Evolutionary conservation across 768 basidiomycete genomes (phyloP), one percentile per base, ranked within the genome.

Genomic region (Amanita inopinata): DNA sequence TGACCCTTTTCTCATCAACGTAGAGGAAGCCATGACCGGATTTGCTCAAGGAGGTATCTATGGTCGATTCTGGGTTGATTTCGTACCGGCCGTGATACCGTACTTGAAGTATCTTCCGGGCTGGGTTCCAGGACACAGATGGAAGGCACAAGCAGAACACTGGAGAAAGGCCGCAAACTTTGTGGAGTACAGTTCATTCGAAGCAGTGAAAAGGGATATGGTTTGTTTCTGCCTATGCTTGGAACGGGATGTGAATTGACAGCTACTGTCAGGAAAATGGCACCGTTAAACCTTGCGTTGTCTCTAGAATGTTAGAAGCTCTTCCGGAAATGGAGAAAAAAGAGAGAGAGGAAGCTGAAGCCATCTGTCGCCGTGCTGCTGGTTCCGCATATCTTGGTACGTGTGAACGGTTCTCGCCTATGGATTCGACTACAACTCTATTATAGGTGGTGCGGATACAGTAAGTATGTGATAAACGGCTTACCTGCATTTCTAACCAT

Each of bases 101-200:
- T 34, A 27, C 43, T 33, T 57, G 15, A 51, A 52, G 41, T 52
- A 52, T 30, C 28, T 55, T 12, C 56, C 56, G 5, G 35, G 40
- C 11, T 57, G 56, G 56, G 12, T 69, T 1, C 69, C 69, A 10
- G 70, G 69, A 0, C 62, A 64, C 4, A 56, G 57, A 5, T 72
- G 69, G 46, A 52, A 66, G 47, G 59, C 51, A 35, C 56, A 52
- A 35, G 70, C 66, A 2, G 49, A 56, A 12, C 38, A 47, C n/a
- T 65, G 63, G 59, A 52, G 56, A 18, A 49, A 47, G 28, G 48
- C 50, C 7, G 51, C 54, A 6, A 43, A 45, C 3, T 53, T 56
- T 8, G 49, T 65, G 47, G 47, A 56, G n/a, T 56, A 67, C 12
- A 48, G 51, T 4, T 64, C 68, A 1, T 69, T 65, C 39, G 33